Evolutionary conservation across 2,329 filamentous ascomycete species (phyloP).

Genomic region (Daldinia sp.): DNA sequence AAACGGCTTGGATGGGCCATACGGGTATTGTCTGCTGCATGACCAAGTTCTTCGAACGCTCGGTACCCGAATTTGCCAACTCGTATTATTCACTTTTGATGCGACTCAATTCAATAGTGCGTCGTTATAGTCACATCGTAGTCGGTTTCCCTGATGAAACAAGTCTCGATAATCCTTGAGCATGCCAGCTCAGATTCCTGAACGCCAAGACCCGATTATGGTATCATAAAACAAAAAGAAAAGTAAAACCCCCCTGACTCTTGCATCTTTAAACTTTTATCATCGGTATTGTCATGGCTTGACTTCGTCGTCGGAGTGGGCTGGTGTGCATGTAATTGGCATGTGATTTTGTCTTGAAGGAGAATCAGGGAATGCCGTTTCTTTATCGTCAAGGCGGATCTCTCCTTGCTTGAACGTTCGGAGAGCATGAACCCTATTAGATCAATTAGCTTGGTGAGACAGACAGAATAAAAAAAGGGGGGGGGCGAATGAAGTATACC

Average conservation of each 20-base stretch:
- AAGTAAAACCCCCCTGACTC: constrained; percentile 1
- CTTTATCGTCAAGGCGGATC: constrained; percentile 45
- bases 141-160: constrained; percentile 23
- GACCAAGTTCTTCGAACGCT: constrained; percentile 6
- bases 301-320: constrained; percentile 23
- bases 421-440: constrained; percentile 38
- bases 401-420: constrained; percentile 37
- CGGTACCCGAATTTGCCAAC: constrained; percentile 10
- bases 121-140: constrained; percentile 14
- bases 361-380: constrained; percentile 16
- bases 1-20: constrained; percentile 9
- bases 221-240: constrained; percentile 39
- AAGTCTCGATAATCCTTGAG: constrained; percentile 28
- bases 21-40: constrained; percentile 9
- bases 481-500: constrained; percentile 41
- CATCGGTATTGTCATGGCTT: constrained; percentile 22
- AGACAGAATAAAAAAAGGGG: not conserved
- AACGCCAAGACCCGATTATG: constrained; percentile 38
- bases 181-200: constrained; percentile 37
- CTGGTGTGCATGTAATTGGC: constrained; percentile 10
- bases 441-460: constrained; percentile 27
- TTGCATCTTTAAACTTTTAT: constrained; percentile 29
- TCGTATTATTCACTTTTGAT: constrained; percentile 23
- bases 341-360: constrained; percentile 8
- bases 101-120: constrained; percentile 27